phyloP scores from a whole-genome alignment of 73 alveolate species.

The Paramecium sonneborni region DNA sequence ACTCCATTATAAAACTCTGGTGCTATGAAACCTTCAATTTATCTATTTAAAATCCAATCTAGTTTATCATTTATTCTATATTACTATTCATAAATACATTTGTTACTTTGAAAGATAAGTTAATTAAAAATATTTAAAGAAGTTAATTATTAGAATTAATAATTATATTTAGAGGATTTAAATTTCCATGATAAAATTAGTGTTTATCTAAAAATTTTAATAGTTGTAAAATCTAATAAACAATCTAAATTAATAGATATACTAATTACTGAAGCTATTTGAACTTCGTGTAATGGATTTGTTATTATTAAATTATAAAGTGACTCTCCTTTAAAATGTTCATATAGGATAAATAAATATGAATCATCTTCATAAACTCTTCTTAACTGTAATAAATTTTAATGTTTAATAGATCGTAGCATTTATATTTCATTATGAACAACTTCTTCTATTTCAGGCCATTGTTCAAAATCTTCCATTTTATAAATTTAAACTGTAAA shows the following conservation, averaged over 20 bases:
- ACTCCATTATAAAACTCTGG: constrained; percentile 53
- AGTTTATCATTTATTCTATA: constrained; percentile 26
- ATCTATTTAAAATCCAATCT: constrained; percentile 45
- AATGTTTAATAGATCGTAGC: constrained; percentile 54
- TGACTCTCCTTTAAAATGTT: constrained; percentile 72
- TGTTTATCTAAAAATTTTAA: constrained; percentile 47
- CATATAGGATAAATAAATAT: constrained; percentile 70
- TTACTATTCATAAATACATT: neutral
- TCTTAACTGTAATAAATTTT: constrained; percentile 49
- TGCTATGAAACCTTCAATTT: constrained; percentile 46
- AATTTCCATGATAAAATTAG: constrained; percentile 52
- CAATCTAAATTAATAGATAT: neutral
- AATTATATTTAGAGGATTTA: constrained; percentile 30
- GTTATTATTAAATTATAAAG: constrained; percentile 54
- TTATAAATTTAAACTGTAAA: constrained; percentile 33
- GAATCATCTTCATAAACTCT: constrained; percentile 73
- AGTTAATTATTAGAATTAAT: constrained; percentile 33
- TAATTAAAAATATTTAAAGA: constrained; percentile 1
- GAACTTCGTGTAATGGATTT: constrained; percentile 36
- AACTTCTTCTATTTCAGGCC: constrained; percentile 52
- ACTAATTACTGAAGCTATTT: constrained; percentile 40
- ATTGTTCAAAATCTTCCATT: constrained; percentile 33
- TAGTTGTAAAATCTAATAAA: neutral
- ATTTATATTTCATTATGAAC: constrained; percentile 60
- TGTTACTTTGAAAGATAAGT: neutral